phyloP scores from a whole-genome alignment of 495 filamentous ascomycete genomes.

The Penicillium pancosmium region DNA sequence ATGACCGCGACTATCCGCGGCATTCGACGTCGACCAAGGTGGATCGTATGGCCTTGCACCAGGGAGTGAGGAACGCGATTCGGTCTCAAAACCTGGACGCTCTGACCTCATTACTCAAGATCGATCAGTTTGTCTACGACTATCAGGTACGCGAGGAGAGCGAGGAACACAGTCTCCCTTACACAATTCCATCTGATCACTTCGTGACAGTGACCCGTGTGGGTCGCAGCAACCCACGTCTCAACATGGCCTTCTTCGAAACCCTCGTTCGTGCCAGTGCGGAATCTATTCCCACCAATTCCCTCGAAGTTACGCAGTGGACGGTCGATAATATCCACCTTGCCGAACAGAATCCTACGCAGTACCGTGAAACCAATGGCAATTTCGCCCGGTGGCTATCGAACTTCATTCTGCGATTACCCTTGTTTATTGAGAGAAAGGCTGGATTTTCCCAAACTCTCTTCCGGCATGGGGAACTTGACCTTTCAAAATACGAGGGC shows the following conservation, averaged over 20 bases:
- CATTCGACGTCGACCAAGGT: conserved; percentile 8
- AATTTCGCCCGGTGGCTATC: conserved; percentile 40
- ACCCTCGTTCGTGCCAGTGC: conserved; percentile 42
- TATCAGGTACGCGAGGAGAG: conserved; percentile 3
- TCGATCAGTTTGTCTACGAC: conserved; percentile 42
- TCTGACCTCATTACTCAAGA: conserved; percentile 39
- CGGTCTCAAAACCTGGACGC: conserved; percentile 31
- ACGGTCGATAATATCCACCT: conserved; percentile 27
- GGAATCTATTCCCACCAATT: conserved; percentile 41
- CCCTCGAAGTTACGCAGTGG: conserved; percentile 41
- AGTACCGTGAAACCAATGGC: conserved; percentile 14
- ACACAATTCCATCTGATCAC: conserved; percentile 33
- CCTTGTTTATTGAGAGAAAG: conserved; percentile 22
- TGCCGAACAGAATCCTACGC: neutral
- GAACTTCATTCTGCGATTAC: conserved; percentile 39
- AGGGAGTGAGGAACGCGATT: conserved; percentile 42
- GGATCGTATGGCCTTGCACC: conserved; percentile 33
- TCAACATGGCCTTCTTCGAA: conserved; percentile 33
- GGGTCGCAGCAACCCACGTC: conserved; percentile 21
- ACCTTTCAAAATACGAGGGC: conserved; percentile 24
- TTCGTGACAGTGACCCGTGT: conserved; percentile 32
- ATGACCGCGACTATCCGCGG: neutral
- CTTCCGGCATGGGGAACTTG: conserved; percentile 25
- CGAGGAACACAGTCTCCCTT: conserved; percentile 7
- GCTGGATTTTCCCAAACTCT: conserved; percentile 29